Evolutionary conservation across 2,329 filamentous ascomycete genomes (phyloP), one percentile per base, ranked within the genome.

Genomic region (Penicillium brasilianum): DNA sequence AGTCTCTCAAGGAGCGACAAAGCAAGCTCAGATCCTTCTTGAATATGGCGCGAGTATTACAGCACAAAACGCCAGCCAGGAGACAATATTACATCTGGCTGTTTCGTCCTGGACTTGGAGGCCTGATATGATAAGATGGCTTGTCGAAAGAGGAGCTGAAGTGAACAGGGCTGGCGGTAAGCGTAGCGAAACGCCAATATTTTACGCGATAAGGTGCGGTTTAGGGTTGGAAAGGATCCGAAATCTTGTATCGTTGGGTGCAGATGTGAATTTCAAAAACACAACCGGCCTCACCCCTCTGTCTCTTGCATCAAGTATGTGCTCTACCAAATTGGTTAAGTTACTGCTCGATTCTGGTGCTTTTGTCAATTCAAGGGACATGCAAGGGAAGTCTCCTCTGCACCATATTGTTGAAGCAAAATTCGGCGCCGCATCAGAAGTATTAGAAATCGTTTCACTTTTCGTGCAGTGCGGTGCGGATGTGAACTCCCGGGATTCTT

Each of bases 61-160:
- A 18, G 60, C 52, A 10, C 34, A 34, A 39, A 56, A 59, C 39
- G n/a, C 46, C 10, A n/a, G 53, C 48, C 50, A 51, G 43, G 56
- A 62, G 39, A 53, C 37, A 34, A 51, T 57, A 4, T 43, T 62
- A 34, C 60, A 62, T 49, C 13, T 62, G 14, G 60, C 60, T 53
- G 32, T 51, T 56, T 22, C 30, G 8, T 48, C 16, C 32, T 50
- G 34, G 9, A 37, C 9, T 37, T 37, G 34, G 34, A 37, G 34
- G 34, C 32, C 20, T 25, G 36, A 56, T 54, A 53, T 54, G 48
- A 54, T 48, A 28, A 39, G 20, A 4, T 56, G 60, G 56, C 57
- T 59, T 53, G 50, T 20, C 3, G 39, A 60, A 46, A 55, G 9
- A 20, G 52, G 52, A 76, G 57, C 60, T 50, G 60, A 62, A 51